Percentiles rank a stretch among this genome's conserved stretches.
These are phyloP conservation scores for Austroboletus eburneus DNA, from an alignment of 768 basidiomycete species.

Conservation along the genomic window DNA sequence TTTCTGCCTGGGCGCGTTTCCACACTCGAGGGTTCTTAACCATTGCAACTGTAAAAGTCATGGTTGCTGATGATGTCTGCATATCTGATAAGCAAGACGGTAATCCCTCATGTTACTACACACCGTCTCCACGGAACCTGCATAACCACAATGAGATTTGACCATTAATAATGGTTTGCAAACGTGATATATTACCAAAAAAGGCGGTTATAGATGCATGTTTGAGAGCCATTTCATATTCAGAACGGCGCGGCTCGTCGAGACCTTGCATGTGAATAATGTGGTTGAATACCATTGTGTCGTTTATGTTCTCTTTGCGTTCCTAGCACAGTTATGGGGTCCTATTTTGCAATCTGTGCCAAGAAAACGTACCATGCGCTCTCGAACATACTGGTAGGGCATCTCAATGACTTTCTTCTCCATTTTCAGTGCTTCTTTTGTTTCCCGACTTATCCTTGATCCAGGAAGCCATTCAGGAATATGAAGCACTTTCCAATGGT, in stretches of 20 bases:
- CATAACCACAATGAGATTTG: background rate
- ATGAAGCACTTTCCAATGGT: slow-evolving; percentile 1
- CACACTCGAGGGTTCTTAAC: slow-evolving; percentile 7
- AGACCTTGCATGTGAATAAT: too few relatives aligned
- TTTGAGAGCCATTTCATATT: too few relatives aligned
- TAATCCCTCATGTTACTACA: background rate
- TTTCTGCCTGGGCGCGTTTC: slow-evolving; percentile 12
- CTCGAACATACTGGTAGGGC: slow-evolving; percentile 26
- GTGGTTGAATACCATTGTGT: background rate
- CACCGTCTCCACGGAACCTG: slow-evolving; percentile 11
- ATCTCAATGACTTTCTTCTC: slow-evolving; percentile 5
- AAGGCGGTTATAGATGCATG: too few relatives aligned
- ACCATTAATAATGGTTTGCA: background rate
- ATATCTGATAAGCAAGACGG: background rate
- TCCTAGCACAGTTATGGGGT: background rate
- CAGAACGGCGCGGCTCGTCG: too few relatives aligned
- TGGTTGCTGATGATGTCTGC: slow-evolving; percentile 6
- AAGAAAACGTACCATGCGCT: slow-evolving; percentile 22
- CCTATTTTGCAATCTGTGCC: too few relatives aligned
- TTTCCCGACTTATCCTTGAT: slow-evolving; percentile 33
- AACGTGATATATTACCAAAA: too few relatives aligned
- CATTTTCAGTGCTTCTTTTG: slow-evolving; percentile 4
- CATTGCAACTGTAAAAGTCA: slow-evolving; percentile 11
- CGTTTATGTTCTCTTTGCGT: background rate
- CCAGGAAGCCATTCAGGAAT: slow-evolving; percentile 37